phyloP scores from a whole-genome alignment of 1,284 basidiomycete genomes.

The Apiotrichum sp. region DNA sequence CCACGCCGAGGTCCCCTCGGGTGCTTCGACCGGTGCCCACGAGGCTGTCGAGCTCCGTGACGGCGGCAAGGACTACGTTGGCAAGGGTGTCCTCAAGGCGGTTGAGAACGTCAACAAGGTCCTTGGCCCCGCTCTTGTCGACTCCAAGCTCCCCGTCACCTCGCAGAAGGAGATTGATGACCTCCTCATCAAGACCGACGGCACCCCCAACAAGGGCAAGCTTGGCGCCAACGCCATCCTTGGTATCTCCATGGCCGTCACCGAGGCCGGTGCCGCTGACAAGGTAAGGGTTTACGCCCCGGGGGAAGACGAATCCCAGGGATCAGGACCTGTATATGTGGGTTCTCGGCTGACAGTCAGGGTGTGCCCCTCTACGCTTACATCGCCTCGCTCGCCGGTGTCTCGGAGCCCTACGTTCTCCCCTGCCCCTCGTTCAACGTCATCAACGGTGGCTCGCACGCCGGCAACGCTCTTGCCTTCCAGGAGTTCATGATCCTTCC shows the following conservation, averaged over 20 bases:
- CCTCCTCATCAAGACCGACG: conserved; percentile 97
- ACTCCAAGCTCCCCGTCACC: conserved; percentile 78
- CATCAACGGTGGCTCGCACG: conserved; percentile 99
- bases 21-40: conserved; percentile 96
- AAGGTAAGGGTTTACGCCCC: conserved; percentile 50
- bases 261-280: conserved; percentile 88
- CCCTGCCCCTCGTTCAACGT: conserved; percentile 95
- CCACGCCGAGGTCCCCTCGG: conserved; percentile 93
- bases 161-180: conserved; percentile 96
- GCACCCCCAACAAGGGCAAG: conserved; percentile 97
- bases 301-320: no score
- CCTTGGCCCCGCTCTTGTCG: conserved; percentile 85
- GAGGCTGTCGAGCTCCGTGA: conserved; percentile 99
- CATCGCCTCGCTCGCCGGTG: conserved; percentile 88
- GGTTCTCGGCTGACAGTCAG: conserved; percentile 26
- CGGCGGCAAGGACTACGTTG: conserved; percentile 90
- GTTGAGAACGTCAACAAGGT: conserved; percentile 89
- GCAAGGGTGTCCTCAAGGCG: conserved; percentile 96
- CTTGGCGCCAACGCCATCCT: conserved; percentile 99
- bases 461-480: conserved; percentile 98
- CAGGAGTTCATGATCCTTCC: conserved; percentile 99
- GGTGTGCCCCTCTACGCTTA: conserved; percentile 93
- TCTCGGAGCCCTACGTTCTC: conserved; percentile 86
- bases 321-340: no score
- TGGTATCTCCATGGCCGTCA: conserved; percentile 93